Evolutionary conservation across 495 filamentous ascomycete species (phyloP).

Genomic region (Podospora australis): DNA sequence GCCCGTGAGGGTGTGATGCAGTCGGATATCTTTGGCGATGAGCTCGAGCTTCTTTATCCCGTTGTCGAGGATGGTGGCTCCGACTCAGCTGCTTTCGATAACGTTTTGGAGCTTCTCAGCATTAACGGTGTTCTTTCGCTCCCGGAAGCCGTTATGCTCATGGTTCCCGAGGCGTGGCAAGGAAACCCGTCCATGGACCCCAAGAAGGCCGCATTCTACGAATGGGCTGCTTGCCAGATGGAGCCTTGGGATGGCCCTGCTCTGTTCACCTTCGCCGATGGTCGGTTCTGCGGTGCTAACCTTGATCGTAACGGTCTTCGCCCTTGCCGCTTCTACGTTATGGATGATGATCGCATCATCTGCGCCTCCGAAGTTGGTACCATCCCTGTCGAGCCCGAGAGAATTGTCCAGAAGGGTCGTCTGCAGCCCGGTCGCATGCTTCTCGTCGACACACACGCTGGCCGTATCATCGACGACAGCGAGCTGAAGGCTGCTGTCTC

Average conservation of each 20-base stretch:
- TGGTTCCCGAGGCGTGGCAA: slow-evolving; percentile 99
- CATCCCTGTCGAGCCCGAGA: slow-evolving; percentile 84
- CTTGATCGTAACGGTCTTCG: slow-evolving; percentile 97
- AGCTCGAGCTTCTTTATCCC: slow-evolving; percentile 86
- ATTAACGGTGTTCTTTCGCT: slow-evolving; percentile 97
- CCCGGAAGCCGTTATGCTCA: slow-evolving; percentile 96
- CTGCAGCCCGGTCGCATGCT: slow-evolving; percentile 97
- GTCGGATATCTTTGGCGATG: slow-evolving; percentile 87
- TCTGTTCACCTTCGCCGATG: slow-evolving; percentile 96
- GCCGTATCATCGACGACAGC: slow-evolving; percentile 90
- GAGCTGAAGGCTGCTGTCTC: slow-evolving; percentile 91
- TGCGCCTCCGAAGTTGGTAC: slow-evolving; percentile 98
- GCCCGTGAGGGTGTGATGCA: slow-evolving; percentile 94
- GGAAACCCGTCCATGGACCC: slow-evolving; percentile 89
- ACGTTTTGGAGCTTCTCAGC: slow-evolving; percentile 88
- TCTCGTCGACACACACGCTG: slow-evolving; percentile 90
- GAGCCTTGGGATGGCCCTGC: slow-evolving; percentile 99
- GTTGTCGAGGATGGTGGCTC: slow-evolving; percentile 97
- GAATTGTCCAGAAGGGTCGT: slow-evolving; percentile 88
- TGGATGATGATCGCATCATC: slow-evolving; percentile 96
- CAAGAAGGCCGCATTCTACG: slow-evolving; percentile 95
- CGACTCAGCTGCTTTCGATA: slow-evolving; percentile 97
- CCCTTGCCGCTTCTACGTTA: slow-evolving; percentile 96
- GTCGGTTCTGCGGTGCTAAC: slow-evolving; percentile 95
- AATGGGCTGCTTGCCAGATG: slow-evolving; percentile 99